Conservation (phyloP, 805 yeast genomes). For the Ogataea trehalophila region DNA sequence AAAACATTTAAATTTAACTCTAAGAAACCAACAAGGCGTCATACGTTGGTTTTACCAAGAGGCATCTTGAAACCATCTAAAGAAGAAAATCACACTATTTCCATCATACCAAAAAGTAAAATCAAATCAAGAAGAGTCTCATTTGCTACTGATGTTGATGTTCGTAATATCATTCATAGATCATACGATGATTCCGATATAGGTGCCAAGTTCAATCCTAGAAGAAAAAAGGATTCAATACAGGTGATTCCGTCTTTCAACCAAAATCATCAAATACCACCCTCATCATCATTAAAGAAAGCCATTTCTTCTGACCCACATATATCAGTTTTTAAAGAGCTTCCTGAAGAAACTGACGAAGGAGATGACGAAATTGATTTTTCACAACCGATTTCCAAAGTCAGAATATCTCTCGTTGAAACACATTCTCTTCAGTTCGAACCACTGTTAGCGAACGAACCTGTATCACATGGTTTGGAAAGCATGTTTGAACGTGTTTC, state of each 20-base stretch:
- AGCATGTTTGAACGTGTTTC: conserved; percentile 7
- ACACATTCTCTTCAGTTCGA: conserved; percentile 14
- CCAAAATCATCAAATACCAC: conserved; percentile 2
- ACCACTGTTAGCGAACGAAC: conserved; percentile 5
- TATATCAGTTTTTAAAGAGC: not conserved
- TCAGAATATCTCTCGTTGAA: conserved; percentile 15
- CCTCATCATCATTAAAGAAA: not conserved
- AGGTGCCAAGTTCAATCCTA: conserved; percentile 14
- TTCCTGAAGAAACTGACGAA: conserved; percentile 1
- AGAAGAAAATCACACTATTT: conserved; percentile 33
- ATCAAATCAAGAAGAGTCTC: conserved; percentile 53
- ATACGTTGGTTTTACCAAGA: conserved; percentile 33
- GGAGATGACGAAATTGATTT: conserved; percentile 10
- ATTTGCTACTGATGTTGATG: conserved; percentile 71
- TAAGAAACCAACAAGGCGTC: conserved; percentile 24
- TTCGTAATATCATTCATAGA: conserved; percentile 46
- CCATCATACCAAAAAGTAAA: conserved; percentile 29
- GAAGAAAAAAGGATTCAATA: conserved; percentile 25
- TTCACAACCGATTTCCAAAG: conserved; percentile 11
- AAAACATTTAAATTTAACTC: conserved; percentile 1
- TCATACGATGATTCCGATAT: conserved; percentile 25
- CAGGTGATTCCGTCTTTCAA: conserved; percentile 28
- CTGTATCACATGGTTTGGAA: conserved; percentile 9
- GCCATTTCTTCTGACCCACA: not conserved
- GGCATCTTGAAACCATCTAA: conserved; percentile 35